Base-by-base conservation (phyloP, 2,329 filamentous ascomycete genomes). In the Fusarium dlaminii region DNA sequence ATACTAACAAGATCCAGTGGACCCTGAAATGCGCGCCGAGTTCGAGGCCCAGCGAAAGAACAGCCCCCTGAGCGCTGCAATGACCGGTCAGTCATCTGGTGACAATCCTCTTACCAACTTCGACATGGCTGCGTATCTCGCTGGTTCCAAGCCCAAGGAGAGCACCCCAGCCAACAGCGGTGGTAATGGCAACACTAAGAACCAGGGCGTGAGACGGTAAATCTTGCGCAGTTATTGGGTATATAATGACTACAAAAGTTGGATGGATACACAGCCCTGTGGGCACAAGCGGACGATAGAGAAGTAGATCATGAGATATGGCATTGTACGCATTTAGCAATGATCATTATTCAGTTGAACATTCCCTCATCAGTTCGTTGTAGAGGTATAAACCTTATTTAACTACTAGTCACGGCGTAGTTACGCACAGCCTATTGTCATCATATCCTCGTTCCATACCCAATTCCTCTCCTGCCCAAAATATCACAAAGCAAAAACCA, bases 21-120 rank as follows among this genome's bases (percentile, higher is more conserved):
- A 98, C 81, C 94, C 94, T n/a, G 96, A 99, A 83, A 93, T 94
- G 84, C 92, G 92, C 78, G 94, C 94, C 78, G 96, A 98, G 81
- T 98, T 96, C 81, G 95, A 98, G 82, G 93, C 94, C 79, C 92
- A 94, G 79, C 94, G 96, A 82, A 94, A 95, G 84, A 89, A 90
- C 72, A 91, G 90, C 75, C 90, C 93, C 3, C 86, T 95, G 75
- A 88, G 87, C 70, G 86, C 89, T 80, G 77, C 90, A 77, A 85
- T 90, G 70, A 85, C 83, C 29, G 81, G 75, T 6, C 76, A 79
- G 63, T 75, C 77, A 20, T 64, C 68, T 20, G 74, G 70, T 17
- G 79, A 80, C 52, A 88, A 83, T 76, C 84, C 87, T 4, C 83
- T 89, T 60, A 85, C 84, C 67, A 86, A 86, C 80, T 91, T 91